Conservation (phyloP, 2,329 filamentous ascomycete genomes). For the Fusarium sp. region DNA sequence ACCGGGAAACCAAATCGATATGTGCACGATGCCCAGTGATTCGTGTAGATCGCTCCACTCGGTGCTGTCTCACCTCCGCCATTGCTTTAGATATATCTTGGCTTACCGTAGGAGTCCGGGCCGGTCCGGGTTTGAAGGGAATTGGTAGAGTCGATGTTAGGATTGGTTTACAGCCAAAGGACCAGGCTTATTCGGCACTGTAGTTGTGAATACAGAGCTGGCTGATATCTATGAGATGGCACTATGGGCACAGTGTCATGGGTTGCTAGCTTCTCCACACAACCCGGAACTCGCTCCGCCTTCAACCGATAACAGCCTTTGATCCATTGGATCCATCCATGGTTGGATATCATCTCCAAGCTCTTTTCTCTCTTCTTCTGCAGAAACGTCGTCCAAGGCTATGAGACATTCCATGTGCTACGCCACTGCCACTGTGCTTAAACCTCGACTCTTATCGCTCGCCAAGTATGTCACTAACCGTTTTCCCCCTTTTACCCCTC, state of each 20-base stretch:
- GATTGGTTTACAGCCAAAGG: background rate
- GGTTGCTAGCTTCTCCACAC: conserved; percentile 18
- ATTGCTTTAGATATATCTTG: conserved; percentile 3
- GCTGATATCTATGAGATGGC: background rate
- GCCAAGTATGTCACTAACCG: conserved; percentile 20
- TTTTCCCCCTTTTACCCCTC: background rate
- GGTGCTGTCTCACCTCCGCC: background rate
- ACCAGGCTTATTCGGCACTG: background rate
- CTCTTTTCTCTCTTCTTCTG: background rate
- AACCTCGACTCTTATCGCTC: background rate
- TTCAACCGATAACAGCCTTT: conserved; percentile 18
- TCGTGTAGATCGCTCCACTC: conserved; percentile 3
- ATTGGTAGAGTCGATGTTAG: background rate
- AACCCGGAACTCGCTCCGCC: conserved; percentile 8
- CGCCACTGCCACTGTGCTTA: background rate
- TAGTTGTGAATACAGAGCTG: background rate
- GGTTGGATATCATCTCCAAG: background rate
- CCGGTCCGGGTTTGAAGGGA: background rate
- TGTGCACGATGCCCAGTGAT: background rate
- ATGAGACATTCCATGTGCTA: conserved; percentile 18
- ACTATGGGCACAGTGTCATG: background rate
- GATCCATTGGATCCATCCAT: background rate
- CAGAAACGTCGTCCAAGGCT: background rate
- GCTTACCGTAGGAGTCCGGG: background rate
- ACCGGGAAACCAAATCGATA: background rate